Evolutionary conservation across 495 filamentous ascomycete species (phyloP), one percentile per base, ranked within the genome.

Genomic region (Penicillium mononematosum): DNA sequence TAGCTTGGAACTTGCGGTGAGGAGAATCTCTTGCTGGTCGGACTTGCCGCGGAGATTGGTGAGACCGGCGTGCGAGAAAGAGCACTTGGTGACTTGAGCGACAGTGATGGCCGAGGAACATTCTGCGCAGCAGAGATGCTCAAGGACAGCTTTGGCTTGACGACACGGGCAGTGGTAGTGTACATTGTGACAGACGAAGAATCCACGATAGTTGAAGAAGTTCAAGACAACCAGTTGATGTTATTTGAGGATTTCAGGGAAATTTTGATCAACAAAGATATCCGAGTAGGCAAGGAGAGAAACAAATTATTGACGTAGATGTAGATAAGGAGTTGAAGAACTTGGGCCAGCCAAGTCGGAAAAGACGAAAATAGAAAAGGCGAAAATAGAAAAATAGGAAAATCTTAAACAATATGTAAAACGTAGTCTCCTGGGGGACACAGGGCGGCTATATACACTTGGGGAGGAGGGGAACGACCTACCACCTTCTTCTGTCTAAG

Each of bases 121-220:
- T 63, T 71, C 55, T 75, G 68, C 31, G 72, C 68, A 62, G 71
- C 64, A 52, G 77, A 71, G 55, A 80, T 78, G 66, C 68, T 75
- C 60, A 82, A 56, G 50, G 74, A 74, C 52, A 83, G 73, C 73
- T 80, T 75, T 42, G 80, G 78, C 53, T 69, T 73, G 54, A 66
- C 64, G 60, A 61, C 56, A 41, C 70, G 65, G 53, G 68, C 66
- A 47, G 72, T 63, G 55, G 68, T 65, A 47, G 72, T 63, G 66
- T 72, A 70, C 75, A 79, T 79, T 53, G 59, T 73, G 63, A 31
- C 25, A 44, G 36, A 45, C 48, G 24, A 25, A 31, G 12, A 32
- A 5, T 58, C 17, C 45, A 55, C 41, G 42, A 55, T 31, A 53
- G 55, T 55, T 55, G 47, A 25, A 31, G 17, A 38, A 47, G 51